Base-by-base conservation (phyloP, 768 basidiomycete species). In the Podaxis sp. region DNA sequence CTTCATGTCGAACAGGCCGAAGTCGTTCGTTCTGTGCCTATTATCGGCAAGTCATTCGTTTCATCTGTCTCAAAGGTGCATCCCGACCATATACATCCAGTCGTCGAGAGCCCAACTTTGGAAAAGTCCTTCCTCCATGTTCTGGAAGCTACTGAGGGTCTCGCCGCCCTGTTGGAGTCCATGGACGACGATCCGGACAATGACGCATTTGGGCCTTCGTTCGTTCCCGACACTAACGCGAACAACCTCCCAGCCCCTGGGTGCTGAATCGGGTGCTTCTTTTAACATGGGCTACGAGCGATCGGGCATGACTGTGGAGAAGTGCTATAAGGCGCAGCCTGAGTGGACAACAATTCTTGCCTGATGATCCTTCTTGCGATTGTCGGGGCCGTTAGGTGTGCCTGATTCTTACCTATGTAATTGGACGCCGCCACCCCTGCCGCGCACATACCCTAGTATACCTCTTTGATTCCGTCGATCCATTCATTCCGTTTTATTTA, bases 151-250 rank as follows among this genome's bases (percentile, higher is more conserved):
- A 59, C 58, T 22, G 49, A 52, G 13, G 49, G 38, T 33, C 30
- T 59, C 13, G 58, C 36, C 46, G 58, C n/a, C n/a, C n/a, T 59
- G 7, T 6, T 52, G 33, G 48, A 49, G 33, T 39, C 48, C n/a
- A 33, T 59, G 33, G 38, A 52, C n/a, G 49, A 19, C 22, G 36
- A 33, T 17, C 8, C 24, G 19, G 49, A 52, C 13, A 48, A 12
- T 12, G 48, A n/a, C n/a, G n/a, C 15, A 4, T 42, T 17, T 4
- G 56, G 28, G 17, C 22, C 36, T 36, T 33, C 39, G 15, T 42
- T 12, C 3, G 9, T 22, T 49, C 13, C 49, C 3, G 11, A 11
- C 22, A 22, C 22, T 11, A 22, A 15, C 28, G 17, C 39, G 5
- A 7, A 22, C 19, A 36, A 42, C 26, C 26, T 40, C 24, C 9